These are phyloP conservation scores for Ganoderma sinense DNA, from an alignment of 1,284 basidiomycete species.

Conservation along the genomic window DNA sequence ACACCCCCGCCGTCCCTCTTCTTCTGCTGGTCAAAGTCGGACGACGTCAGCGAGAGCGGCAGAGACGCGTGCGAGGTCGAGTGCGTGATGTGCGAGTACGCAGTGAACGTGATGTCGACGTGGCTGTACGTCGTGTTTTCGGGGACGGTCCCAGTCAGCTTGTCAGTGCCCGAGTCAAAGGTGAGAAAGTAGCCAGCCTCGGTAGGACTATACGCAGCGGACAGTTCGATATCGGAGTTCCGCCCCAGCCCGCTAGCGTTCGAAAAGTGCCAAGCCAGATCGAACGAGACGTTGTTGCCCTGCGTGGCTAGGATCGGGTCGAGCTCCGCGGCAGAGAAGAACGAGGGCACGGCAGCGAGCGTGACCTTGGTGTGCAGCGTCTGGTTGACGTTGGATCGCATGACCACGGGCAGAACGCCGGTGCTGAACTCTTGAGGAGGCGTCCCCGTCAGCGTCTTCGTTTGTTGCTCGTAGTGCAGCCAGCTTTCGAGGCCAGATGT, in stretches of 20 bases:
- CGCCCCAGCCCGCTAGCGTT: slow-evolving; percentile 47
- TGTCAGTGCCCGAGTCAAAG: slow-evolving; percentile 54
- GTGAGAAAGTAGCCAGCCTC: slow-evolving; percentile 53
- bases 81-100: slow-evolving; percentile 69
- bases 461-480: slow-evolving; percentile 68
- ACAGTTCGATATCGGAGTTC: slow-evolving; percentile 54
- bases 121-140: slow-evolving; percentile 44
- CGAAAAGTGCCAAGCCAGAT: slow-evolving; percentile 60
- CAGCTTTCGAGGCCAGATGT: slow-evolving; percentile 62
- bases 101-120: slow-evolving; percentile 65
- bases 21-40: slow-evolving; percentile 42
- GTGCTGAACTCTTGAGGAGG: slow-evolving; percentile 52
- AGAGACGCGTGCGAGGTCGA: slow-evolving; percentile 74
- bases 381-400: slow-evolving; percentile 73
- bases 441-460: slow-evolving; percentile 67
- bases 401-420: slow-evolving; percentile 63
- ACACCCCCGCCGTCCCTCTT: slow-evolving; percentile 34
- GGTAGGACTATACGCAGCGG: slow-evolving; percentile 58
- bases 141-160: slow-evolving; percentile 65
- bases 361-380: slow-evolving; percentile 67
- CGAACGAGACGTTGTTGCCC: slow-evolving; percentile 55
- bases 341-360: slow-evolving; percentile 71
- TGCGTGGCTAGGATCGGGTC: slow-evolving; percentile 59
- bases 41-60: slow-evolving; percentile 56
- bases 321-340: slow-evolving; percentile 66